These are phyloP conservation scores for Spizellomyces punctatus DNA, from an alignment of 192 early-diverging fungal genomes.

Conservation along the genomic window DNA sequence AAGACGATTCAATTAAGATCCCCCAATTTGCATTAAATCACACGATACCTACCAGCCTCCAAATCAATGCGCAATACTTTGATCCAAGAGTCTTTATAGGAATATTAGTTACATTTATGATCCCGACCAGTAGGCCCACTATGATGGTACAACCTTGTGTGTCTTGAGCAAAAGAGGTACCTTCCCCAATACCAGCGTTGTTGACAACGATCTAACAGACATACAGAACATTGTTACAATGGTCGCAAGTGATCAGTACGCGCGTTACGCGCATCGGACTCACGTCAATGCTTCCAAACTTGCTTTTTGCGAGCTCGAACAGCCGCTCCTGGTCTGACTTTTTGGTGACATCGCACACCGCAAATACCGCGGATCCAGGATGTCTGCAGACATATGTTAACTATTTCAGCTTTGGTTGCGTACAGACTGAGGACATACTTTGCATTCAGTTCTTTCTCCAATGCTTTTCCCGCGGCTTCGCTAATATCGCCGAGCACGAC, in stretches of 20 bases:
- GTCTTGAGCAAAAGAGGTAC: slow-evolving; percentile 4
- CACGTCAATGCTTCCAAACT: slow-evolving; percentile 59
- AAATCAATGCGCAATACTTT: slow-evolving; percentile 76
- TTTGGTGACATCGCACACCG: slow-evolving; percentile 70
- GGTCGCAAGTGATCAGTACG: neutral
- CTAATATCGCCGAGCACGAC: slow-evolving; percentile 68
- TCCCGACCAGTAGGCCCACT: too few relatives aligned
- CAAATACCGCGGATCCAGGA: slow-evolving; percentile 52
- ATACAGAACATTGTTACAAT: neutral
- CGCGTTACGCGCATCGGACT: neutral
- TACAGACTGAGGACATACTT: slow-evolving; percentile 7
- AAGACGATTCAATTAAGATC: slow-evolving; percentile 25
- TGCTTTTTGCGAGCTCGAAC: slow-evolving; percentile 56
- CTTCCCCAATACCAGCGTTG: slow-evolving; percentile 51
- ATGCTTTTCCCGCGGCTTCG: slow-evolving; percentile 34
- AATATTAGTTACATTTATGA: neutral
- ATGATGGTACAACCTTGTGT: neutral
- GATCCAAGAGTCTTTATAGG: slow-evolving; percentile 42
- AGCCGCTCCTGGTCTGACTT: slow-evolving; percentile 64
- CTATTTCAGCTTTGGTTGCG: neutral
- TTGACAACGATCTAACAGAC: slow-evolving; percentile 42
- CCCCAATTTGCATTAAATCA: neutral
- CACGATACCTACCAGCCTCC: slow-evolving; percentile 40
- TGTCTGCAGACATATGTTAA: slow-evolving; percentile 25
- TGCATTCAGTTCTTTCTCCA: slow-evolving; percentile 23